Base-by-base conservation (phyloP, 2,329 filamentous ascomycete species). In the Pseudonectria buxi region DNA sequence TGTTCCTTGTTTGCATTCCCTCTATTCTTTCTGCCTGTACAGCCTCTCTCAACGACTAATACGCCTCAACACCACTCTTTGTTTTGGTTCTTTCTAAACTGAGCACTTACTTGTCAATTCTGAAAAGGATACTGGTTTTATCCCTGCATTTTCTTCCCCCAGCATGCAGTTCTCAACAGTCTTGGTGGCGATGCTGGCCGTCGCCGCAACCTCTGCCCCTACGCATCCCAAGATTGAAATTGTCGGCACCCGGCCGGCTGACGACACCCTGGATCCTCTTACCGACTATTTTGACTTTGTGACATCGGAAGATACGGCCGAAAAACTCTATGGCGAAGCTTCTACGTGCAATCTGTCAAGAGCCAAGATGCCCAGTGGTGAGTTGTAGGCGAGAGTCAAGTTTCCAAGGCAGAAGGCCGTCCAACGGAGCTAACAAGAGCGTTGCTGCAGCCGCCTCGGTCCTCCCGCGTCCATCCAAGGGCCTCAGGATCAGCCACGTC, bases 401-500 rank as follows among this genome's bases (percentile, higher is more conserved):
- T 22, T 9, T 6, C 18, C 18, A n/a, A n/a, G n/a, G n/a, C n/a
- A n/a, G n/a, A n/a, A n/a, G n/a, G n/a, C n/a, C n/a, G n/a, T n/a
- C n/a, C n/a, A n/a, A n/a, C n/a, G n/a, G 24, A 40, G 18, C 46
- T 51, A 26, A 53, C 44, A 30, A 10, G 14, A 24, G 10, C 16
- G 29, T 5, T n/a, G 48, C 53, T 57, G 48, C 58, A 69, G 76
- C 70, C 45, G 68, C 77, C 30, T 68, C 68, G 6, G 64, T 74
- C 12, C 71, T 94, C 6, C 78, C 83, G 11, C 45, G 68, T 7
- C 77, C 78, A 11, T 64, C 76, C 1, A 47, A 66, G 6, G 83
- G 81, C 37, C 67, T 86, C 22, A 66, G 56, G 4, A 70, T 94
- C 33, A 74, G 77, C 55, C 86, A 94, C 62, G 83, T 95, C 36